These are phyloP conservation scores for Arachnomyces sp. DNA, from an alignment of 2,329 filamentous ascomycete species.

Conservation along the genomic window DNA sequence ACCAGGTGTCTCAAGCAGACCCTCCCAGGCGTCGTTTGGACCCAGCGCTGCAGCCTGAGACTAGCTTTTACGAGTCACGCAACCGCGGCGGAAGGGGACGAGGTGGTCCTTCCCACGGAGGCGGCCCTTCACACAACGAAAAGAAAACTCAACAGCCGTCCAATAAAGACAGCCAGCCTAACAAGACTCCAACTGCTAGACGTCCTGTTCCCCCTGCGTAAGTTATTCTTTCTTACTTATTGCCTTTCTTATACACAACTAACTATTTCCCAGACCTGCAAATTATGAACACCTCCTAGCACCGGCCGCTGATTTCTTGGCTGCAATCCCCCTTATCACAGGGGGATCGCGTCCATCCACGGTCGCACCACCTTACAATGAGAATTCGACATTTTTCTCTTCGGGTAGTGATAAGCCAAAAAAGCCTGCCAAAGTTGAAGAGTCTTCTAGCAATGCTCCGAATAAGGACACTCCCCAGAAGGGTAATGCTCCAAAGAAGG, in stretches of 20 bases:
- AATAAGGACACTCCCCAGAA: too few relatives aligned
- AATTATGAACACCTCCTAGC: constrained; percentile 11
- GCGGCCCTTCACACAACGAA: constrained; percentile 5
- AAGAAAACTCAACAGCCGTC: constrained; percentile 5
- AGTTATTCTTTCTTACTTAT: constrained; percentile 6
- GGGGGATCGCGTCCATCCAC: not conserved
- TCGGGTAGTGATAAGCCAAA: not conserved
- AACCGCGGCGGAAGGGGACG: not conserved
- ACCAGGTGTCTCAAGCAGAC: too few relatives aligned
- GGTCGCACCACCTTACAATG: not conserved
- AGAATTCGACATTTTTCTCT: not conserved
- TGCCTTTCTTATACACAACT: constrained; percentile 4
- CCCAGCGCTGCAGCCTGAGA: not conserved
- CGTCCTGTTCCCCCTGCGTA: constrained; percentile 5
- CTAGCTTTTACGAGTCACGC: not conserved
- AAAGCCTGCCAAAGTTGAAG: not conserved
- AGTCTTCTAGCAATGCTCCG: too few relatives aligned
- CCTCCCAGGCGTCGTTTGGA: not conserved
- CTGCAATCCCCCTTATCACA: constrained; percentile 7
- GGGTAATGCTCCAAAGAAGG: too few relatives aligned
- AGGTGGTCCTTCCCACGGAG: constrained; percentile 3
- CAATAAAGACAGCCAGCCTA: constrained; percentile 5
- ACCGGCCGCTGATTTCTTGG: constrained; percentile 14
- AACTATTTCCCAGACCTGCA: constrained; percentile 6
- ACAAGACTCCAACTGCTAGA: constrained; percentile 1